phyloP scores from a whole-genome alignment of 805 yeast species.

The Candida lessepsii region DNA sequence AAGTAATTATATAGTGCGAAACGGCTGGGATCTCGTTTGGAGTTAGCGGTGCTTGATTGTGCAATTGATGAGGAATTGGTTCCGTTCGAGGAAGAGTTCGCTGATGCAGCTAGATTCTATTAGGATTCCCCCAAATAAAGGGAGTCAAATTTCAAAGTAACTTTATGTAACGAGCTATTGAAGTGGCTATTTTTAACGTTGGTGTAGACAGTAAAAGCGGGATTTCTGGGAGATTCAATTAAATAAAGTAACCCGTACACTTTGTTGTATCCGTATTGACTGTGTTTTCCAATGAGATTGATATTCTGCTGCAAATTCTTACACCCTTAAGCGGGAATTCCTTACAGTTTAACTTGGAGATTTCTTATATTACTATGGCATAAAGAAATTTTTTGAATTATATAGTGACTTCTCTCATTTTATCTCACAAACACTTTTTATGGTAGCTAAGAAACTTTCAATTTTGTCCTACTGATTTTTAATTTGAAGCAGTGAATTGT shows the following conservation, averaged over 20 bases:
- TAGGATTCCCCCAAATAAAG: not conserved
- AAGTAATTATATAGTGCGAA: not conserved
- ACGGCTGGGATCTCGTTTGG: too few relatives aligned
- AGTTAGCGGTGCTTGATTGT: too few relatives aligned
- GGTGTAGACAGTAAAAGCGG: too few relatives aligned
- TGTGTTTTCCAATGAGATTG: slow-evolving; percentile 5
- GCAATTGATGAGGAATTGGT: too few relatives aligned
- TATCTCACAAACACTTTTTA: slow-evolving; percentile 6
- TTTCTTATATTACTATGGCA: slow-evolving; percentile 8
- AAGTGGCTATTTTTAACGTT: too few relatives aligned
- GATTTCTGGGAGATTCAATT: too few relatives aligned
- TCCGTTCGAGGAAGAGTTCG: not conserved
- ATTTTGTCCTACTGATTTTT: slow-evolving; percentile 7
- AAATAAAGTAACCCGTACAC: too few relatives aligned
- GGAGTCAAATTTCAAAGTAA: too few relatives aligned
- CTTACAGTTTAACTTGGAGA: slow-evolving; percentile 6
- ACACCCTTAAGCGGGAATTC: slow-evolving; percentile 2
- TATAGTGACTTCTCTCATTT: slow-evolving; percentile 8
- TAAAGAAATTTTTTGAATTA: slow-evolving; percentile 6
- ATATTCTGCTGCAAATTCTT: slow-evolving; percentile 4
- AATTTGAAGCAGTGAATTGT: slow-evolving; percentile 8
- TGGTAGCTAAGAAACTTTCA: slow-evolving; percentile 8
- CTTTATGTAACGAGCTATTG: too few relatives aligned
- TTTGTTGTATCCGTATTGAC: slow-evolving; percentile 1
- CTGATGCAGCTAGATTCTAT: not conserved